These are phyloP conservation scores for Funneliformis mosseae DNA, from an alignment of 192 early-diverging fungal genomes.

Conservation along the genomic window DNA sequence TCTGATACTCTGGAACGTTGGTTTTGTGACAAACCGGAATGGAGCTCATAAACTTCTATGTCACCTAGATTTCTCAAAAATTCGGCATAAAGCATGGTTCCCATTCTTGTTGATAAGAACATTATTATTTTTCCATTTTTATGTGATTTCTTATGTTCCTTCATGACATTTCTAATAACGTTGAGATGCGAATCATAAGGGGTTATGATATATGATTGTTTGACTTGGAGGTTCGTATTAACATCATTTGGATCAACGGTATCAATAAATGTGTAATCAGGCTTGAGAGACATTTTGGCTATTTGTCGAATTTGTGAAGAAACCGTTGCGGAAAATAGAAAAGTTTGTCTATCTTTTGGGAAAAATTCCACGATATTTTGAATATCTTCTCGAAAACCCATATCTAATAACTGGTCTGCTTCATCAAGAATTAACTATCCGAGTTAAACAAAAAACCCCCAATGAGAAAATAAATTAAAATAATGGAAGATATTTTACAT, in stretches of 20 bases:
- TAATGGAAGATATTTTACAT: not conserved
- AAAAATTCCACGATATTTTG: slow-evolving; percentile 64
- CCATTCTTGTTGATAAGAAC: slow-evolving; percentile 83
- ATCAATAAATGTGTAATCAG: slow-evolving; percentile 73
- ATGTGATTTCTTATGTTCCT: slow-evolving; percentile 57
- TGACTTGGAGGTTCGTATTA: slow-evolving; percentile 79
- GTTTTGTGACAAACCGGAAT: slow-evolving; percentile 78
- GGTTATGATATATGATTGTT: slow-evolving; percentile 73
- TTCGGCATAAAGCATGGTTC: slow-evolving; percentile 63
- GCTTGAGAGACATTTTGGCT: slow-evolving; percentile 63
- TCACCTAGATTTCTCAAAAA: slow-evolving; percentile 57
- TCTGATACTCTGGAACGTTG: slow-evolving; percentile 72
- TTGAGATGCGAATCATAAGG: slow-evolving; percentile 65
- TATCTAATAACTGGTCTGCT: slow-evolving; percentile 92
- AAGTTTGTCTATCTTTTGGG: slow-evolving; percentile 78
- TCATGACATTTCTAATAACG: slow-evolving; percentile 66
- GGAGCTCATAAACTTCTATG: slow-evolving; percentile 63
- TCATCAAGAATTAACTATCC: slow-evolving; percentile 86
- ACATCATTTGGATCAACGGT: slow-evolving; percentile 83
- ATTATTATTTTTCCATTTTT: slow-evolving; percentile 83
- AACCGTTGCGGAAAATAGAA: slow-evolving; percentile 94
- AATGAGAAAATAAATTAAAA: not conserved
- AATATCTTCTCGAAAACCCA: slow-evolving; percentile 91
- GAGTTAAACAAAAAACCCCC: not conserved
- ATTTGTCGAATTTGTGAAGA: slow-evolving; percentile 68